Conservation (phyloP, 2,329 filamentous ascomycete species). For the Stemphylium vesicarium region DNA sequence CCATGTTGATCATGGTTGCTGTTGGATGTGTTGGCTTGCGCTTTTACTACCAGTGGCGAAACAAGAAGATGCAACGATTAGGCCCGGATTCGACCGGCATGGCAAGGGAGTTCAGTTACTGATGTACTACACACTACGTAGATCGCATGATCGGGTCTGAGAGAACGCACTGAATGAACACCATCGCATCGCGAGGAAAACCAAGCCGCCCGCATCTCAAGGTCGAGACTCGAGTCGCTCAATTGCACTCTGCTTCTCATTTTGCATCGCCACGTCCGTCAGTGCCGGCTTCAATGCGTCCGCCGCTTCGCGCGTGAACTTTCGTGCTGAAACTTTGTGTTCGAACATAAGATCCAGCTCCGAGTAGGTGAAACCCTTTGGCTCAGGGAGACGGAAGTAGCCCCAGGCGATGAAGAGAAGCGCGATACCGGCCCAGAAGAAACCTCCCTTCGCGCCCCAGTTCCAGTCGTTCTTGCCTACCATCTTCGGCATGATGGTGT, state of each 20-base stretch:
- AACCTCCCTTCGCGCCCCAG: conserved; percentile 33
- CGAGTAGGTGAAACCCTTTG: conserved; percentile 29
- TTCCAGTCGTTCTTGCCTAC: conserved; percentile 33
- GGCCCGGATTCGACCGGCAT: not conserved
- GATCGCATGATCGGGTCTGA: too few species aligned
- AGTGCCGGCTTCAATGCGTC: conserved; percentile 26
- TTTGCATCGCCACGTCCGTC: conserved; percentile 22
- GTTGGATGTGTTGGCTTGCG: conserved; percentile 11
- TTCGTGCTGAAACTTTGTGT: conserved; percentile 31
- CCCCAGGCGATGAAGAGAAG: conserved; percentile 29
- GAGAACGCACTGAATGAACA: too few species aligned
- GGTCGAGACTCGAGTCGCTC: conserved; percentile 26
- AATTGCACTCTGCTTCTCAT: conserved; percentile 24
- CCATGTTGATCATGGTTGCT: conserved; percentile 12
- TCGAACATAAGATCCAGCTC: conserved; percentile 33
- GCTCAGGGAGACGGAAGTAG: conserved; percentile 33
- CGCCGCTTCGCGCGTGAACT: conserved; percentile 29
- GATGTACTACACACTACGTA: not conserved
- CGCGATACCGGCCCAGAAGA: conserved; percentile 32
- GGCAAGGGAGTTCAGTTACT: conserved; percentile 10
- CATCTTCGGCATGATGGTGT: conserved; percentile 34
- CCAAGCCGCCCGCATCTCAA: conserved; percentile 1
- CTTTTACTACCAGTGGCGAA: conserved; percentile 11
- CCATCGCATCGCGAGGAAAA: too few species aligned
- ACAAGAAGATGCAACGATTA: conserved; percentile 3